A percentile compares a stretch with the other conserved stretches of the same genome.
phyloP scores from a whole-genome alignment of 2,329 filamentous ascomycete species.

The Phialocephala sp. region DNA sequence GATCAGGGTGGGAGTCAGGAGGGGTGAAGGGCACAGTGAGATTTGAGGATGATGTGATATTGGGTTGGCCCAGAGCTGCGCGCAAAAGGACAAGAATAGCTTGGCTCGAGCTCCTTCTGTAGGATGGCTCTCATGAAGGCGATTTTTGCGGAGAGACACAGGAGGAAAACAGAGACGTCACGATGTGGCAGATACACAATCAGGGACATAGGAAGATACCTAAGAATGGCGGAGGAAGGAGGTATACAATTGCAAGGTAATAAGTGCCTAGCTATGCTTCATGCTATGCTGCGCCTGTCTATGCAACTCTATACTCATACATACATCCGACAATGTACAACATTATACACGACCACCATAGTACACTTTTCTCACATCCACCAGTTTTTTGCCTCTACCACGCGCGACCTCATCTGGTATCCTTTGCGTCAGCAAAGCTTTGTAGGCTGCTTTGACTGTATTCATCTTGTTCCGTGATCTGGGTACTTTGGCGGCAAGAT shows the following conservation, averaged over 20 bases:
- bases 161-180: conserved; percentile 9
- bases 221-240: conserved; percentile 16
- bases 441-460: conserved; percentile 87
- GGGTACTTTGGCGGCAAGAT: conserved; percentile 82
- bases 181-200: background rate
- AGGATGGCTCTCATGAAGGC: background rate
- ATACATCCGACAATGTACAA: conserved; percentile 47
- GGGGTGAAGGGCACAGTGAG: conserved; percentile 36
- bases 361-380: conserved; percentile 96
- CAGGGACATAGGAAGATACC: conserved; percentile 29
- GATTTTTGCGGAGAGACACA: background rate
- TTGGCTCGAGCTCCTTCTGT: background rate
- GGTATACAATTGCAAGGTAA: conserved; percentile 24
- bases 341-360: conserved; percentile 70
- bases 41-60: background rate
- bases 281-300: conserved; percentile 33
- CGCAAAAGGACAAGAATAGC: background rate
- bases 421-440: conserved; percentile 82
- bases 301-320: conserved; percentile 51
- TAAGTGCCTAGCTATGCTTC: conserved; percentile 22
- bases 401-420: conserved; percentile 89
- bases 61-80: conserved; percentile 24
- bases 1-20: conserved; percentile 48
- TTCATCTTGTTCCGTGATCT: conserved; percentile 97
- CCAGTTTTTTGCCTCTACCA: conserved; percentile 90